Conservation (phyloP, 164 flowering plant species). For the Nymphaea thermarum region DNA sequence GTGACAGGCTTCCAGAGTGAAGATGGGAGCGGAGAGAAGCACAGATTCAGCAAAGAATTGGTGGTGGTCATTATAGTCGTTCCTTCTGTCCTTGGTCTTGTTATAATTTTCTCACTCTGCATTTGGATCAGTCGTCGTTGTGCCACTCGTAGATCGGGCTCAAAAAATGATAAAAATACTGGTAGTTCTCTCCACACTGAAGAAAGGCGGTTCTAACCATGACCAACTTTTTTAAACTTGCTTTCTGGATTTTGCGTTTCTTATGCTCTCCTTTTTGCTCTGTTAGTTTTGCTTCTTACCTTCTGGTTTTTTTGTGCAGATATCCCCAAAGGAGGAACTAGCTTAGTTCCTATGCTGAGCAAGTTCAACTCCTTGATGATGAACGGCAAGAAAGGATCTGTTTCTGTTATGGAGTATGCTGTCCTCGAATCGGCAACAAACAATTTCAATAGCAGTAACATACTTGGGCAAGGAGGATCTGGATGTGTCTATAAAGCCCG, state of each 20-base stretch:
- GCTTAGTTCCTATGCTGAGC: conserved; percentile 29
- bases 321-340: conserved; percentile 25
- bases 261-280: background rate
- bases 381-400: conserved; percentile 39
- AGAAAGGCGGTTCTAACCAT: background rate
- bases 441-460: conserved; percentile 39
- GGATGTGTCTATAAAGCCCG: conserved; percentile 71
- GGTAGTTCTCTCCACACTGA: conserved; percentile 12
- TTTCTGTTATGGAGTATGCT: conserved; percentile 44
- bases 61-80: background rate
- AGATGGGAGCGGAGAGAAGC: background rate
- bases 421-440: conserved; percentile 54
- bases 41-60: background rate
- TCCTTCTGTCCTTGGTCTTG: background rate
- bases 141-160: conserved; percentile 5
- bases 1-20: background rate
- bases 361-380: conserved; percentile 34
- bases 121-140: background rate
- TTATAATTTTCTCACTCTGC: background rate
- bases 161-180: conserved; percentile 11
- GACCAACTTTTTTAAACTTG: background rate
- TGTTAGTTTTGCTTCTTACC: background rate
- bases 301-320: background rate
- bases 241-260: background rate
- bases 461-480: conserved; percentile 73